Percentiles rank a stretch among this genome's conserved stretches.
phyloP scores from a whole-genome alignment of 176 grass and related monocot genomes.

The Miscanthus lutarioriparius region DNA sequence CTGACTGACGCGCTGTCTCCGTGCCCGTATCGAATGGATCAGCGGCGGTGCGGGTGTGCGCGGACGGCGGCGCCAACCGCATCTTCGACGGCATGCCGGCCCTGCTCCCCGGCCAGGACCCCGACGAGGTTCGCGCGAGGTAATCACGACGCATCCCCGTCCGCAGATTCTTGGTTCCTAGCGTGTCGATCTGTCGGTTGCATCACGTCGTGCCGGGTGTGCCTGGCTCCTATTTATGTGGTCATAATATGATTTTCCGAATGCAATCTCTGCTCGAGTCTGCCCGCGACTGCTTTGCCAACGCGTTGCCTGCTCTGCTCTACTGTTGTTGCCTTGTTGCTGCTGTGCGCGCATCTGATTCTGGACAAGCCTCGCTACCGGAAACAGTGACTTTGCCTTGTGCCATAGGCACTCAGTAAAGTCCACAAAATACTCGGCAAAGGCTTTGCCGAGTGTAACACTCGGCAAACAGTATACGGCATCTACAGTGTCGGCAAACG shows the following conservation, averaged over 20 bases:
- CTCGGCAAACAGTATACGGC: too few relatives aligned
- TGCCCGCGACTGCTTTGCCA: neutral
- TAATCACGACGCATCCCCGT: neutral
- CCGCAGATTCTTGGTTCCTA: neutral
- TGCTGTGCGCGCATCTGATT: neutral
- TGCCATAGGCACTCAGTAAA: too few relatives aligned
- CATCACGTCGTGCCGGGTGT: neutral
- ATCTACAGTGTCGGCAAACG: too few relatives aligned
- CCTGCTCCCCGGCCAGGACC: conserved; percentile 50
- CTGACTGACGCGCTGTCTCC: neutral
- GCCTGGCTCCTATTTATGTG: neutral
- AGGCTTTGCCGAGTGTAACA: too few relatives aligned
- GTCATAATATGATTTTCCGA: neutral
- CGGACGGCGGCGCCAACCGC: conserved; percentile 81
- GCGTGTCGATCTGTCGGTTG: neutral
- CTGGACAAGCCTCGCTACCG: too few relatives aligned
- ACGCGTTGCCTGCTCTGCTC: conserved; percentile 11
- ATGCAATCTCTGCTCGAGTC: neutral
- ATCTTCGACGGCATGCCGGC: conserved; percentile 61
- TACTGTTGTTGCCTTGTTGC: neutral
- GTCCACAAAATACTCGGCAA: too few relatives aligned
- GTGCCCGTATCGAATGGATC: neutral
- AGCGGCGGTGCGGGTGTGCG: conserved; percentile 70
- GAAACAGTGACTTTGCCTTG: too few relatives aligned
- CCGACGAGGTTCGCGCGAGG: conserved; percentile 55